Evolutionary conservation across 1,139 yeast species (phyloP), one percentile per base, ranked within the genome.

Genomic region (Hansenula lynferdii): DNA sequence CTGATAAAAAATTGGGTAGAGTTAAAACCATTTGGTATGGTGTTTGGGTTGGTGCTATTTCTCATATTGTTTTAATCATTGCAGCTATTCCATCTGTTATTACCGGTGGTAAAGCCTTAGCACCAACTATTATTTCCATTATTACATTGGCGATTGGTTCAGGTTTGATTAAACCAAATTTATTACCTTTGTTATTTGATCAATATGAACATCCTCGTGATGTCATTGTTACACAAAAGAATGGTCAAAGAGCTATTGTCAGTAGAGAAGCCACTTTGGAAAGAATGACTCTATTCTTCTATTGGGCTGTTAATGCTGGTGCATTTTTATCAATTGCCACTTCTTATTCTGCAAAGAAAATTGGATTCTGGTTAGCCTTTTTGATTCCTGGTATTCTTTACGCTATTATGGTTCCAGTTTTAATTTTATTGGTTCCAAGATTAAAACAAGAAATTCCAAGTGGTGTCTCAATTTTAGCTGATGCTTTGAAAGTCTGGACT

Each of bases 141-240:
- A 66, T 83, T 44, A 61, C 80, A 43, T 77, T 84, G 53, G 90
- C 90, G 54, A 51, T 81, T 38, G 90, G 86, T 39, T 81, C 90
- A 28, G 92, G 92, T 53, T 83, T 86, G 56, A 83, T 84, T 59
- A 84, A 84, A 61, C 68, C 89, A 25, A 82, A 83, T 51, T 80
- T 83, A 27, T 72, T 85, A 17, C 90, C 90, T 28, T 69, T 82
- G 56, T 76, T 84, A 59, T 87, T 87, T 40, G 92, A 83, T 55
- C 92, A 84, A 64, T 69, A 72, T 52, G 68, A 72, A 35, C 68
- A 72, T 51, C 62, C 74, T 28, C 67, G 69, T 45, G 80, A 77
- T 39, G 75, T 71, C 40, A 76, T 84, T 39, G 75, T 70, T 56
- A 74, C 70, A 4, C 63, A 75, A 40, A 76, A 79, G 48, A 53